A percentile compares a stretch with the other conserved stretches of the same genome.
Conservation (phyloP, 345 rosid genomes). For the Murraya paniculata region DNA sequence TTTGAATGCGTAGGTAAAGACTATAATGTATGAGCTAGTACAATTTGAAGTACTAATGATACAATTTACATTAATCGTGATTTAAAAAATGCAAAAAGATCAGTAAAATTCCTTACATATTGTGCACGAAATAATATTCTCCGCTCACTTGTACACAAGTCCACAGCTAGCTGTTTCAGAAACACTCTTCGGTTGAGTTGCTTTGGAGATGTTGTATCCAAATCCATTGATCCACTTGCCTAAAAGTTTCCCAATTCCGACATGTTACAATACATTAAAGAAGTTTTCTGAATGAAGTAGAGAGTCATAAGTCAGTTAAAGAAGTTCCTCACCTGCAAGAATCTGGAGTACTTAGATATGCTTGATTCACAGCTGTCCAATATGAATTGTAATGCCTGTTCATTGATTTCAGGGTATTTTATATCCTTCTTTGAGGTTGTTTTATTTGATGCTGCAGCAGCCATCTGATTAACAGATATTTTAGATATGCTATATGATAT, state of each 20-base stretch:
- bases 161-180: conserved; percentile 93
- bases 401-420: conserved; percentile 71
- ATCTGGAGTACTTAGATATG: conserved; percentile 81
- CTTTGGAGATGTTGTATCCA: conserved; percentile 93
- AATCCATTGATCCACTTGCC: conserved; percentile 95
- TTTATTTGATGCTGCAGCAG: conserved; percentile 85
- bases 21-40: neutral
- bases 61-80: neutral
- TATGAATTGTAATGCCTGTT: conserved; percentile 69
- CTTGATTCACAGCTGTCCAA: conserved; percentile 77
- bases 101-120: conserved; percentile 52
- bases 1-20: neutral
- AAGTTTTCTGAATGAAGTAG: neutral
- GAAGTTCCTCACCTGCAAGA: conserved; percentile 63
- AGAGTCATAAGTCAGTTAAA: neutral
- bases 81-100: neutral
- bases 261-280: neutral
- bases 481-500: conserved; percentile 1
- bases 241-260: conserved; percentile 12
- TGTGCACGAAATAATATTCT: conserved; percentile 88
- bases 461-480: conserved; percentile 55
- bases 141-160: conserved; percentile 78
- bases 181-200: conserved; percentile 80
- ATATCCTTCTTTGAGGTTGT: conserved; percentile 50
- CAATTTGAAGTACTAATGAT: neutral